Evolutionary conservation across 2,329 filamentous ascomycete genomes (phyloP).

Genomic region (Aspergillus japonicus): DNA sequence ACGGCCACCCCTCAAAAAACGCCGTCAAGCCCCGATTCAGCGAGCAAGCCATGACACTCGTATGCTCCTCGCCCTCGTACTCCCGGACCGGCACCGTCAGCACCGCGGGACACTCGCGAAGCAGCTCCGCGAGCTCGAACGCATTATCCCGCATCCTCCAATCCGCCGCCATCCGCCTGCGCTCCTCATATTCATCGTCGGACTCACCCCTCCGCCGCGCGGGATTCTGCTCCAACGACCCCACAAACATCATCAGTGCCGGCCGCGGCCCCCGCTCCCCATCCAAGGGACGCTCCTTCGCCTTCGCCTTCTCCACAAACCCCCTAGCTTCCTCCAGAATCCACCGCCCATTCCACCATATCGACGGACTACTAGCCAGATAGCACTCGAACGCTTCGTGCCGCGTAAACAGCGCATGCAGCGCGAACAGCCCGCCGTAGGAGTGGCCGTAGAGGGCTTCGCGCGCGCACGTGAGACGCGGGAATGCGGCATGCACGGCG

Average conservation of each 20-base stretch:
- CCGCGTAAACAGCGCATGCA: slow-evolving; percentile 47
- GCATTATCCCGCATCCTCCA: slow-evolving; percentile 28
- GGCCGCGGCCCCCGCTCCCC: slow-evolving; percentile 20
- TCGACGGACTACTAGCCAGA: slow-evolving; percentile 49
- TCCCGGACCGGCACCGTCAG: slow-evolving; percentile 16
- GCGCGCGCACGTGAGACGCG: slow-evolving; percentile 24
- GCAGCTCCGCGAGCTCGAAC: slow-evolving; percentile 15
- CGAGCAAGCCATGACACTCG: slow-evolving; percentile 26
- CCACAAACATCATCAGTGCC: slow-evolving; percentile 25
- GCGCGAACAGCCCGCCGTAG: slow-evolving; percentile 50
- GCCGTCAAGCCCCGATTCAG: slow-evolving; percentile 24
- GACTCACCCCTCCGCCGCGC: slow-evolving; percentile 30
- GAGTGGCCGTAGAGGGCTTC: slow-evolving; percentile 54
- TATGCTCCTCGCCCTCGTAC: slow-evolving; percentile 34
- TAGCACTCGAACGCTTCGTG: slow-evolving; percentile 47
- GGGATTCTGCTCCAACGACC: slow-evolving; percentile 36
- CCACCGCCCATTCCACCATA: slow-evolving; percentile 50
- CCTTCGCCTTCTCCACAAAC: slow-evolving; percentile 24
- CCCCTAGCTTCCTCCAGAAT: slow-evolving; percentile 36
- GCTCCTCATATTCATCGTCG: slow-evolving; percentile 31
- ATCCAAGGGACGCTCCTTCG: slow-evolving; percentile 9
- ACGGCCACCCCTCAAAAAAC: slow-evolving; percentile 21
- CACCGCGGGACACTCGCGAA: slow-evolving; percentile 17
- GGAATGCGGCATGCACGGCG: not conserved
- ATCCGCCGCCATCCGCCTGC: slow-evolving; percentile 17